Percentiles rank a stretch among this genome's conserved stretches.
Evolutionary conservation across 2,329 filamentous ascomycete genomes (phyloP).

Genomic region (Albifimbria verrucaria): DNA sequence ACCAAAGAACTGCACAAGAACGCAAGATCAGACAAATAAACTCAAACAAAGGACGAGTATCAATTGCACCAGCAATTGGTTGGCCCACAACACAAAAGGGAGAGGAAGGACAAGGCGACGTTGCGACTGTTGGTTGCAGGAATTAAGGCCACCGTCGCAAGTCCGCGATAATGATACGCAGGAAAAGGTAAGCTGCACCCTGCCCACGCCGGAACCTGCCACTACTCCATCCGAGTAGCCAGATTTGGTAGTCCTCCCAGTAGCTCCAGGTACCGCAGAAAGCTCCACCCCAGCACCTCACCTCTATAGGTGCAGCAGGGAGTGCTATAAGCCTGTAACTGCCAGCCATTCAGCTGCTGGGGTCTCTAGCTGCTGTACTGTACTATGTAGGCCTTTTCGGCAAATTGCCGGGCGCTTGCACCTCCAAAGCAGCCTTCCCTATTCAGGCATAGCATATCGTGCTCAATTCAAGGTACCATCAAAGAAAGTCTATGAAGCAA

Average conservation of each 20-base stretch:
- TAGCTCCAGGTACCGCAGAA: too few relatives aligned
- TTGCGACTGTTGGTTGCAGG: slow-evolving; percentile 1
- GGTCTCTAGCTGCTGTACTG: too few relatives aligned
- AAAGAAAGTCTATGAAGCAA: not conserved
- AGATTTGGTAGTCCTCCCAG: too few relatives aligned
- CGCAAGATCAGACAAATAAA: not conserved
- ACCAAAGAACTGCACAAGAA: not conserved
- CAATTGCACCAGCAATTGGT: not conserved
- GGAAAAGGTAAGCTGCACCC: not conserved
- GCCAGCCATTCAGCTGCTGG: too few relatives aligned
- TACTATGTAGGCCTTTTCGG: too few relatives aligned
- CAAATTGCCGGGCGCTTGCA: not conserved
- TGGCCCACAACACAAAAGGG: not conserved
- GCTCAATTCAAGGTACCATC: not conserved
- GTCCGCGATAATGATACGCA: slow-evolving; percentile 8
- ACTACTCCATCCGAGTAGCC: too few relatives aligned
- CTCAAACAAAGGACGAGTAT: not conserved
- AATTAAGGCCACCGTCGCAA: slow-evolving; percentile 35
- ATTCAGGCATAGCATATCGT: not conserved
- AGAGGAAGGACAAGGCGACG: not conserved
- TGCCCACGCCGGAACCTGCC: not conserved
- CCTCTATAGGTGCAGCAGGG: too few relatives aligned
- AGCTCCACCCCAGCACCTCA: too few relatives aligned
- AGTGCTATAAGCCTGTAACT: too few relatives aligned
- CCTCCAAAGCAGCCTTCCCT: not conserved